Base-by-base conservation (phyloP, 169 alveolate genomes). In the Plasmodium adleri region DNA sequence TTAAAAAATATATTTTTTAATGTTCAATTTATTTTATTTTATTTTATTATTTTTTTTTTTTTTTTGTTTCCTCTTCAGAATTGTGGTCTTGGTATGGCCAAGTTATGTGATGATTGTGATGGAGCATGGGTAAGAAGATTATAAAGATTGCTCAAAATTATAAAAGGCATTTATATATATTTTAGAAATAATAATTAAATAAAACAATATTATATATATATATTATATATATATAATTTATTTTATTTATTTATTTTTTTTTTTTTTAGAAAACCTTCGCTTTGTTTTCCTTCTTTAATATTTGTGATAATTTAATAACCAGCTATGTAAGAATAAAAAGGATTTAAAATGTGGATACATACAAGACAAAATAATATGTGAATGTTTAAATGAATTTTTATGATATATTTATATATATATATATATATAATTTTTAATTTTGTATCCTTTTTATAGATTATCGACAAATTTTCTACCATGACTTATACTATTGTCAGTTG, bases 401-500 rank as follows among this genome's bases (percentile, higher is more conserved):
- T 20, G 22, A 20, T 20, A 52, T 10, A 52, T 52, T 9, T 15
- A 15, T 15, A 32, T 52, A 52, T 52, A 52, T 52, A 10, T n/a
- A n/a, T 3, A 10, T 5, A 1, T 6, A 20, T 60, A 60, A 15
- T 74, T 50, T 22, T 45, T 50, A 8, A 13, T 24, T 5, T 49
- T 76, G 24, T 43, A 43, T 62, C 1, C 43, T 49, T 24, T 1
- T 54, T 64, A 26, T 39, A 76, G 89, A 76, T 76, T 24, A 76
- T 76, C 9, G 76, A 76, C 3, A 76, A 76, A 64, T 76, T 76
- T 52, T 76, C 89, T 7, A 76, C 89, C 17, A 76, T 76, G 89
- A 76, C 89, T n/a, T 76, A 76, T 24, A 76, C 89, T 52, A 76
- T 76, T 45, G 89, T 76, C 24, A 76, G 89, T 50, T 76, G 89